Evolutionary conservation across 257 asterid species (phyloP).

Genomic region (Sherardia arvensis): DNA sequence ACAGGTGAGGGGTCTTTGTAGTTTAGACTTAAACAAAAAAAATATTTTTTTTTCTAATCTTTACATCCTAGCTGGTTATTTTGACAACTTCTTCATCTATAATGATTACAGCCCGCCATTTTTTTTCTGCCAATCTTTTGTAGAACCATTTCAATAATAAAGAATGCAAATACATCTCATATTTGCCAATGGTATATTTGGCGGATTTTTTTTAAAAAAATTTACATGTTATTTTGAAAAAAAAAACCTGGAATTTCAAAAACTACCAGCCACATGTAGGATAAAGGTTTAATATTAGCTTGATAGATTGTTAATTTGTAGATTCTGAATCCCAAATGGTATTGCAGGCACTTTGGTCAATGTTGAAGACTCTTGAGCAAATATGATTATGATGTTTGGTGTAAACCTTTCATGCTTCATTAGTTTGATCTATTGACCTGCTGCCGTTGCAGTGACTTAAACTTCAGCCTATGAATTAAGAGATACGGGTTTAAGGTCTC

Average conservation of each 20-base stretch:
- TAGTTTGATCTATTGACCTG: constrained; percentile 43
- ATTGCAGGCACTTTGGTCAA: constrained; percentile 61
- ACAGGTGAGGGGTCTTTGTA: constrained; percentile 36
- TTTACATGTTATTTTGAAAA: not conserved
- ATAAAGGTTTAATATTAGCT: constrained; percentile 28
- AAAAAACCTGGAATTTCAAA: constrained; percentile 1
- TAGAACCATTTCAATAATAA: not conserved
- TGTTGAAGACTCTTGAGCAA: constrained; percentile 47
- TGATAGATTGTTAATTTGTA: constrained; percentile 35
- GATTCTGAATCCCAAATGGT: constrained; percentile 44
- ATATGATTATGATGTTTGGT: constrained; percentile 38
- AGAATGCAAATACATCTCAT: not conserved
- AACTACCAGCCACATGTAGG: constrained; percentile 20
- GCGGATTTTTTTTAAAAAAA: not conserved
- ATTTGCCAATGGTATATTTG: not conserved
- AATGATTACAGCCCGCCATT: not conserved
- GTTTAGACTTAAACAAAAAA: constrained; percentile 4
- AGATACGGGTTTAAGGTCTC: constrained; percentile 22
- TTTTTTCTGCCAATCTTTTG: not conserved
- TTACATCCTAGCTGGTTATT: not conserved
- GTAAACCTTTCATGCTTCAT: constrained; percentile 34
- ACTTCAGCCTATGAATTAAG: constrained; percentile 34
- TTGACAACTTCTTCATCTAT: not conserved
- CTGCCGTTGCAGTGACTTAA: constrained; percentile 31
- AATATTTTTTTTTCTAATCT: not conserved